These are phyloP conservation scores for Emergomyces orientalis DNA, from an alignment of 2,329 filamentous ascomycete genomes.

Conservation along the genomic window DNA sequence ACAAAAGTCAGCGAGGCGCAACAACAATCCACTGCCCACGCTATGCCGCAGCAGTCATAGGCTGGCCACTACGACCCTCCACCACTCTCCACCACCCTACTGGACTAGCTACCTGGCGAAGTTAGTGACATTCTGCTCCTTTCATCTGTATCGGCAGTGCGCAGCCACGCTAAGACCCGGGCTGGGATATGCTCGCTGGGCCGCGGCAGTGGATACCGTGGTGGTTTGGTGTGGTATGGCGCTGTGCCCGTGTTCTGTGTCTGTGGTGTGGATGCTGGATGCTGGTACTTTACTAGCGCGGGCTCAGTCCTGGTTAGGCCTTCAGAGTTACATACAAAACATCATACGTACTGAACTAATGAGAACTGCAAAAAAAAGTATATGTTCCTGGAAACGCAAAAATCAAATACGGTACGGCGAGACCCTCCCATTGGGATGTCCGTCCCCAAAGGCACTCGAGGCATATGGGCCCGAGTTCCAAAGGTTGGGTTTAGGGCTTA, in stretches of 20 bases:
- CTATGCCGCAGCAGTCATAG: background rate
- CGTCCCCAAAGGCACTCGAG: too few relatives aligned
- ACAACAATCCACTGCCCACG: background rate
- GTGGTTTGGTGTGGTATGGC: background rate
- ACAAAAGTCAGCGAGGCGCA: background rate
- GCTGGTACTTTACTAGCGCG: background rate
- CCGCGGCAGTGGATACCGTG: background rate
- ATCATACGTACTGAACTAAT: background rate
- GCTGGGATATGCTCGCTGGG: background rate
- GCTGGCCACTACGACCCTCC: background rate
- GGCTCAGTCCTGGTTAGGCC: background rate
- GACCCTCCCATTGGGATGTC: too few relatives aligned
- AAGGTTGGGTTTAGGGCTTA: too few relatives aligned
- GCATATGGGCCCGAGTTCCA: too few relatives aligned
- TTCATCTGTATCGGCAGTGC: background rate
- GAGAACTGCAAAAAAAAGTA: too few relatives aligned
- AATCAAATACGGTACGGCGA: background rate
- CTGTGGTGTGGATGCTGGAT: background rate
- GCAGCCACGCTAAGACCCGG: background rate
- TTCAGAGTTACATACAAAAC: background rate
- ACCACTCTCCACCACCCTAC: background rate
- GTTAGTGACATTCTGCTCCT: background rate
- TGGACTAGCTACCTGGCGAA: background rate
- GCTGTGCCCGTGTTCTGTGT: background rate
- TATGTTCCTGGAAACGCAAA: background rate